Evolutionary conservation across 768 basidiomycete genomes (phyloP), one percentile per base, ranked within the genome.

Genomic region (Trametes elegans): DNA sequence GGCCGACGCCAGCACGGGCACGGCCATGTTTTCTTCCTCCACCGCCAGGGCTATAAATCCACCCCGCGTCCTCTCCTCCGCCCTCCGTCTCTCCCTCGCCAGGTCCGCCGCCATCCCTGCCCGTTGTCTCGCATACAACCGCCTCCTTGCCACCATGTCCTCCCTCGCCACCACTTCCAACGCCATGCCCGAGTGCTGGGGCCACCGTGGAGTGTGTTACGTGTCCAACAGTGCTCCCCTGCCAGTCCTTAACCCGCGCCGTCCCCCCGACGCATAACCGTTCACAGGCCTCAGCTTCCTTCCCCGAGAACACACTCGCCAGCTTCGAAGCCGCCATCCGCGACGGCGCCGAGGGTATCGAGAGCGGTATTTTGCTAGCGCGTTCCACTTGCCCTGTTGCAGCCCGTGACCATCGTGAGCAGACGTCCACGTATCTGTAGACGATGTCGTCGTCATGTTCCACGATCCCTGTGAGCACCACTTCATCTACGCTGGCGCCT

Each of bases 331-430:
- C 90, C 60, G 96, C 96, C 67, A 93, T 97, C 58, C 84, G 85
- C 42, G 94, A 97, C 74, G 96, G 96, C 57, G 88, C 93, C 41
- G 93, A 99, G 69, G 95, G 85, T 60, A 96, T 99, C 66, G 96
- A 99, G 81, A 94, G 91, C 70, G 95, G 96, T 97, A 94, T 74
- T 83, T 76, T 60, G 64, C 62, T 18, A 28, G 53, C 61, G 43
- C 53, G 29, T 53, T 34, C 55, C 48, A 64, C 67, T 71, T 70
- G 64, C 64, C 60, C 63, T 39, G 64, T 68, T 73, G 57, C 71
- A 60, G 59, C 40, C 57, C 62, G 62, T 84, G 77, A 85, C 82
- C 70, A 68, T 63, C 65, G 64, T 74, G 73, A 69, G 64, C 82
- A 96, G 95, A 97, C 83, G 93, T 98, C 65, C 95, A 98, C 72